Conservation (phyloP, 441 rosid genomes). For the Metrosideros polymorpha region DNA sequence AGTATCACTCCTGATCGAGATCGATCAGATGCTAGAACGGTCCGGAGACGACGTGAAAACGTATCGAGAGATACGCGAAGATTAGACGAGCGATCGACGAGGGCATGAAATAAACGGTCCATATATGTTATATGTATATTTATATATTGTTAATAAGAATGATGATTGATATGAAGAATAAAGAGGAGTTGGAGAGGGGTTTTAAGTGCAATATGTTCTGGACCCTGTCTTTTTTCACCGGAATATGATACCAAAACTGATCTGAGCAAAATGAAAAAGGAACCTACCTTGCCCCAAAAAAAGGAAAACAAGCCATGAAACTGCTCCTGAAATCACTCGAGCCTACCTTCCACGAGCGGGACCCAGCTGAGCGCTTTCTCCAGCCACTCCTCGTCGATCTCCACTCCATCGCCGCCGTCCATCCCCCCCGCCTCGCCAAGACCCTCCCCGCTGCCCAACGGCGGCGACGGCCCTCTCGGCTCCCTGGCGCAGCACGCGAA, state of each 20-base stretch:
- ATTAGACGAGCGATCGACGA: neutral
- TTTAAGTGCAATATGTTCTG: neutral
- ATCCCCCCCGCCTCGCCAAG: neutral
- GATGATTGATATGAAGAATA: neutral
- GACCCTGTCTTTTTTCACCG: neutral
- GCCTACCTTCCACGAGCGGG: constrained; percentile 10
- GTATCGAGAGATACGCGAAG: neutral
- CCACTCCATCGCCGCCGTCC: constrained; percentile 5
- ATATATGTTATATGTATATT: no score
- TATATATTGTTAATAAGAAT: no score
- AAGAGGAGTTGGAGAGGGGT: neutral
- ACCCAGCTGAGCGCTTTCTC: constrained; percentile 18
- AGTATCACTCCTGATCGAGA: neutral
- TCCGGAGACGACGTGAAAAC: neutral
- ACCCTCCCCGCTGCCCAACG: neutral
- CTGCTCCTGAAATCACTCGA: constrained; percentile 6
- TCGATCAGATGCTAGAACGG: neutral
- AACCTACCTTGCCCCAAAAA: neutral
- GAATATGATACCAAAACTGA: neutral
- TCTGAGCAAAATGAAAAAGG: neutral
- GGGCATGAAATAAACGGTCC: neutral
- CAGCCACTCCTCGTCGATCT: constrained; percentile 31
- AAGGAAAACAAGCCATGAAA: neutral
- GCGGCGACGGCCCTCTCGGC: neutral
- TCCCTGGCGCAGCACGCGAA: neutral